Conservation (phyloP, 2,329 filamentous ascomycete genomes). For the Aspergillus vadensis region DNA sequence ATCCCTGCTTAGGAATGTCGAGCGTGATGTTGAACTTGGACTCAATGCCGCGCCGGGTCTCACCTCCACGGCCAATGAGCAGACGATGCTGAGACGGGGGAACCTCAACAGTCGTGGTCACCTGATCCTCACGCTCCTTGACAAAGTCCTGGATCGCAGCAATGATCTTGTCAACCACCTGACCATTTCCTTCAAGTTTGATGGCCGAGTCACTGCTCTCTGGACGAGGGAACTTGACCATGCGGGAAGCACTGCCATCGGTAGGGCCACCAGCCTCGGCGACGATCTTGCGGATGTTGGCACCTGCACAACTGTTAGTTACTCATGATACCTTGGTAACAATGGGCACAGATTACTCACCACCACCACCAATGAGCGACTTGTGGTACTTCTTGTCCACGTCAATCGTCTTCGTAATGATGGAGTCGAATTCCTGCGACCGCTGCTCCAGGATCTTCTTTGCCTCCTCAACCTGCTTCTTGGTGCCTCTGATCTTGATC, state of each 20-base stretch:
- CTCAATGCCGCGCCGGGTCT: conserved; percentile 82
- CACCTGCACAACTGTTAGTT: conserved; percentile 55
- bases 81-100: conserved; percentile 86
- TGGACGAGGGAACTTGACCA: conserved; percentile 91
- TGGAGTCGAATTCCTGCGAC: conserved; percentile 83
- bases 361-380: conserved; percentile 82
- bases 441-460: conserved; percentile 89
- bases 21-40: conserved; percentile 81
- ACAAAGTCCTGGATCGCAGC: conserved; percentile 80
- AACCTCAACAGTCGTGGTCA: conserved; percentile 76
- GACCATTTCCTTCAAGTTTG: conserved; percentile 80
- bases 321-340: conserved; percentile 39
- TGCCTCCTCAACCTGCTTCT: conserved; percentile 84
- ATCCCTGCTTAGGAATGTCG: conserved; percentile 88
- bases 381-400: conserved; percentile 92
- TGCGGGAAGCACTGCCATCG: conserved; percentile 80
- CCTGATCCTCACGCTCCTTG: conserved; percentile 78
- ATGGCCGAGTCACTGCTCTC: conserved; percentile 81
- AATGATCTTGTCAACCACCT: conserved; percentile 86
- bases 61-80: conserved; percentile 89
- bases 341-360: conserved; percentile 56
- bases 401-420: conserved; percentile 78
- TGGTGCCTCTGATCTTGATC: conserved; percentile 89
- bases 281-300: conserved; percentile 84
- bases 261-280: conserved; percentile 85